Evolutionary conservation across 2,329 filamentous ascomycete genomes (phyloP).

Genomic region (Clarireedia homoeocarpa): DNA sequence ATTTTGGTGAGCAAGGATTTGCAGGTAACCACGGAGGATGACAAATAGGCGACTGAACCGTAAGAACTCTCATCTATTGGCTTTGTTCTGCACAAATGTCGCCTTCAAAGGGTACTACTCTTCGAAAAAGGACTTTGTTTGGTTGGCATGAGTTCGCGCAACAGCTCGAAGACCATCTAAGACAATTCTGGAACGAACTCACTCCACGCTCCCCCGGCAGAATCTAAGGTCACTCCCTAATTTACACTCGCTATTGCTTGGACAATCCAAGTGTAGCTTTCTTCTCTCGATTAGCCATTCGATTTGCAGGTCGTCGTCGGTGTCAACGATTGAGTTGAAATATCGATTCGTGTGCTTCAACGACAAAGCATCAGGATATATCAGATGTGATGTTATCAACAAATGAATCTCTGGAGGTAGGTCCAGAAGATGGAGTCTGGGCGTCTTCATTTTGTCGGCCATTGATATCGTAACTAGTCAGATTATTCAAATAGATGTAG

Average conservation of each 20-base stretch:
- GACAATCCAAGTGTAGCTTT: constrained; percentile 56
- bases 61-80: neutral
- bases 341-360: constrained; percentile 59
- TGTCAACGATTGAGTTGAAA: constrained; percentile 58
- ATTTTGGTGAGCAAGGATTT: neutral
- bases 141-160: too few species aligned
- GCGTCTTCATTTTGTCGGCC: neutral
- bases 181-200: constrained; percentile 21
- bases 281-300: constrained; percentile 61
- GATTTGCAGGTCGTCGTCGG: constrained; percentile 57
- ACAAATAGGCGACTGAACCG: neutral
- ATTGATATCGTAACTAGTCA: neutral
- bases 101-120: too few species aligned
- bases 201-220: constrained; percentile 53
- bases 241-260: constrained; percentile 49
- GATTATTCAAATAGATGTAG: neutral
- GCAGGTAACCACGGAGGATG: neutral
- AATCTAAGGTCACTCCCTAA: constrained; percentile 52
- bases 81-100: too few species aligned
- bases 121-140: too few species aligned
- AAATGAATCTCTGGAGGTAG: constrained; percentile 63
- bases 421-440: constrained; percentile 4
- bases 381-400: constrained; percentile 50
- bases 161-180: neutral
- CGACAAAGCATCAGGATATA: constrained; percentile 63